Base-by-base conservation (phyloP, 2,329 filamentous ascomycete genomes). In the Trichoderma atrobrunneum region DNA sequence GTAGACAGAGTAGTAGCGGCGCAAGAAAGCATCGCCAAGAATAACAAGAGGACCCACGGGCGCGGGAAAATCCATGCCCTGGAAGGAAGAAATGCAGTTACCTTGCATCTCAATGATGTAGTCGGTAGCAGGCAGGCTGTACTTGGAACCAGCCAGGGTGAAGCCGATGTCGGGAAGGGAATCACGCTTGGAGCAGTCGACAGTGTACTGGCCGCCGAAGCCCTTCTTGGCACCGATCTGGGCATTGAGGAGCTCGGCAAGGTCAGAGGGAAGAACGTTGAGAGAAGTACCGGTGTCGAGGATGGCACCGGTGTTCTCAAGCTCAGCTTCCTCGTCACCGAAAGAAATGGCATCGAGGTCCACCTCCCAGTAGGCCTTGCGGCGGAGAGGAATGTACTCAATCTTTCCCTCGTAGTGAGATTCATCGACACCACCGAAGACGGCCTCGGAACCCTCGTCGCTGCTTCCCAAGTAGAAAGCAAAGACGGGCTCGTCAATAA, bases 341-440 rank as follows among this genome's bases (percentile, higher is more conserved):
- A 98, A 94, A 71, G 92, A 90, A 84, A 99, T 96, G 75, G 94
- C 88, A 79, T 98, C 92, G 74, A 99, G 91, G 79, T 98, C 95
- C 71, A 99, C 95, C 88, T 99, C 96, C 96, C 96, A 99, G 89
- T 99, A 99, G 64, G 96, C 96, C 92, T 98, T 98, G 82, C 96
- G 93, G 83, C 96, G 93, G 77, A 99, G 90, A 70, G 96, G 96
- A 77, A 99, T 94, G 83, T 94, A 97, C 81, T 91, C 93, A 79
- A 99, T 89, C 83, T 98, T 91, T 79, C 96, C 96, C 51, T 88
- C 91, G 82, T 87, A 90, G 87, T 96, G 94, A 80, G 87, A 85
- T 85, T 94, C 86, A 83, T 98, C 91, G 74, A 97, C 84, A 76
- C 95, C 95, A 82, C 95, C 95, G 76, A 99, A 99, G 76, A 91